phyloP scores from a whole-genome alignment of 2,329 filamentous ascomycete genomes.

The Arthrinium puccinioides region DNA sequence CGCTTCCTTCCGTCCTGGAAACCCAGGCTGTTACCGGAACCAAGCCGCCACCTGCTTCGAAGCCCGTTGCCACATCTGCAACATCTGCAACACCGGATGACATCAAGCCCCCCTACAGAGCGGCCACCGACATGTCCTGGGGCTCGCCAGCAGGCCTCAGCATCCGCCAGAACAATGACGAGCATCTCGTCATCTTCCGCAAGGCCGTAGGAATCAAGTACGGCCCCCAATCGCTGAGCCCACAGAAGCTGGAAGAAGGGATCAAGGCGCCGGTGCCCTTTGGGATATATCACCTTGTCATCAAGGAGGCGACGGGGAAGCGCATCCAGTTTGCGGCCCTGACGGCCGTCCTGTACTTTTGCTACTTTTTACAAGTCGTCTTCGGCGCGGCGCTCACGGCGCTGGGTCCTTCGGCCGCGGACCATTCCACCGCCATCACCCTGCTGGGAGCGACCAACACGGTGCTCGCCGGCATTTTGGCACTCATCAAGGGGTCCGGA shows the following conservation, averaged over 20 bases:
- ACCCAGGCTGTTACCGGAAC: too few relatives aligned
- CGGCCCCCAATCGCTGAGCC: slow-evolving; percentile 12
- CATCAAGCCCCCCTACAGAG: slow-evolving; percentile 10
- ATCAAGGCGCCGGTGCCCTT: slow-evolving; percentile 23
- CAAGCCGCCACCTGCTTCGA: too few relatives aligned
- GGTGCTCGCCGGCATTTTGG: slow-evolving; percentile 53
- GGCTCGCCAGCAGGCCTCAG: slow-evolving; percentile 27
- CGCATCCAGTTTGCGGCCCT: slow-evolving; percentile 25
- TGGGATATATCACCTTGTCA: slow-evolving; percentile 34
- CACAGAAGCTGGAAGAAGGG: slow-evolving; percentile 24
- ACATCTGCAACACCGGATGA: background rate
- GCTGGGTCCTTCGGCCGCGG: slow-evolving; percentile 35
- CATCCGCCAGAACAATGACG: slow-evolving; percentile 26
- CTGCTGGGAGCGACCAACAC: slow-evolving; percentile 56
- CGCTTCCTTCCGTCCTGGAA: too few relatives aligned
- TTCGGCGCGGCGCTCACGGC: slow-evolving; percentile 39
- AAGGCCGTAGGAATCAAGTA: slow-evolving; percentile 35
- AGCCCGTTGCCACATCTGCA: too few relatives aligned
- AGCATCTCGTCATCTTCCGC: slow-evolving; percentile 34
- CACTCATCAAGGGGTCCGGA: slow-evolving; percentile 44
- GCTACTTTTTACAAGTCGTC: slow-evolving; percentile 37
- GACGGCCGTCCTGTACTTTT: slow-evolving; percentile 30
- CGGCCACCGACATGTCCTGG: slow-evolving; percentile 26
- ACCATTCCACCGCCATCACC: slow-evolving; percentile 45
- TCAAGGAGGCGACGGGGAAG: slow-evolving; percentile 24